These are phyloP conservation scores for Pigoraptor vietnamica DNA, from an alignment of 78 protist genomes.

Conservation along the genomic window DNA sequence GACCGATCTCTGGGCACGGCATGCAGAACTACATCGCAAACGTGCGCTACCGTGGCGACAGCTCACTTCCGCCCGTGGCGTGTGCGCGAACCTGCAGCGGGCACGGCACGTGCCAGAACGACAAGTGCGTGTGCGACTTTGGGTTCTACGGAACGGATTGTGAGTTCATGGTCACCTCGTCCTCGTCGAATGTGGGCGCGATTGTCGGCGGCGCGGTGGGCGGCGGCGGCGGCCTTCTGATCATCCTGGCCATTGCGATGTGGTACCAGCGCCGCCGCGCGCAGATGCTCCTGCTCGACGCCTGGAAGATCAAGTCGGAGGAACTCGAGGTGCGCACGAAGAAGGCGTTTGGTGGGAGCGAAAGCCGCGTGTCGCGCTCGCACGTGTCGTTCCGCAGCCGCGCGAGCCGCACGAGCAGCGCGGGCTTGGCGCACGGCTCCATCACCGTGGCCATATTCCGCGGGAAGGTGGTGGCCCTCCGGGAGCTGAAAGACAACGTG, in stretches of 20 bases:
- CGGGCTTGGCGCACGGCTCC: background rate
- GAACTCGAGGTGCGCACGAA: background rate
- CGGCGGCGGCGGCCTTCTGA: background rate
- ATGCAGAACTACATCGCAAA: background rate
- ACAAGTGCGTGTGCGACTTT: background rate
- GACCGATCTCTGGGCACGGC: background rate
- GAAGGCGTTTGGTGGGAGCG: background rate
- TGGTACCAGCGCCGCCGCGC: background rate
- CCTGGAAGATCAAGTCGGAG: background rate
- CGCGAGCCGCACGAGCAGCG: background rate
- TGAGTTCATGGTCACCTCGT: background rate
- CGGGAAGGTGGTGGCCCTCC: background rate
- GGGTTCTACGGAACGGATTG: background rate
- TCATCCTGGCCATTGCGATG: background rate
- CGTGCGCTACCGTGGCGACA: background rate
- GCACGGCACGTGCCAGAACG: background rate
- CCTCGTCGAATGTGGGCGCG: background rate
- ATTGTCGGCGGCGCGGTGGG: background rate
- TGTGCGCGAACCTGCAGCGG: background rate
- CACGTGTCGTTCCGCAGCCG: background rate
- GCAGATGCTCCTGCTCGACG: background rate
- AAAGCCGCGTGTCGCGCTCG: background rate
- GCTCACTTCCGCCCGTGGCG: background rate
- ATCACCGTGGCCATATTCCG: background rate
- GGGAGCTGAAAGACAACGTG: background rate